A percentile compares a stretch with the other conserved stretches of the same genome.
Conservation (phyloP, 495 filamentous ascomycete species). For the Mycothermus thermophilus region DNA sequence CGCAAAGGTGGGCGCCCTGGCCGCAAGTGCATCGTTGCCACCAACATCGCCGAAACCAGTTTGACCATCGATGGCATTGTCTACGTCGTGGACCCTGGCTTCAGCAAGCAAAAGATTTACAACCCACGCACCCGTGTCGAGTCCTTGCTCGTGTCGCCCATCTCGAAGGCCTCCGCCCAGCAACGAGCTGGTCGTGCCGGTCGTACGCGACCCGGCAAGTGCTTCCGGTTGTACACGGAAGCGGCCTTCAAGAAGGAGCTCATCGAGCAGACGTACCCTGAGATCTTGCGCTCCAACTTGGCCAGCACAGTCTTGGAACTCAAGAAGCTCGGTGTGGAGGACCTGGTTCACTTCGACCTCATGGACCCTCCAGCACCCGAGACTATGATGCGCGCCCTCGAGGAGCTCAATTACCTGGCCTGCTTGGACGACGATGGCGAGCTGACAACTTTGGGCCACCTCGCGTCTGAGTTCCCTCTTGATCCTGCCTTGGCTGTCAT, state of each 20-base stretch:
- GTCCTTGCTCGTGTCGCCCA: slow-evolving; percentile 87
- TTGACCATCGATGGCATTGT: slow-evolving; percentile 99
- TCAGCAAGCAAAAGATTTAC: slow-evolving; percentile 99
- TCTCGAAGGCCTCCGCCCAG: slow-evolving; percentile 96
- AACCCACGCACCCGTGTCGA: slow-evolving; percentile 94
- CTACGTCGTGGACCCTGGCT: slow-evolving; percentile 96
- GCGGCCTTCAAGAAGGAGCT: slow-evolving; percentile 95
- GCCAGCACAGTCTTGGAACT: slow-evolving; percentile 88
- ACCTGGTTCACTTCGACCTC: slow-evolving; percentile 94
- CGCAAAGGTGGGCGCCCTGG: slow-evolving; percentile 70
- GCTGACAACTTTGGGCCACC: slow-evolving; percentile 66
- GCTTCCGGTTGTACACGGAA: slow-evolving; percentile 95
- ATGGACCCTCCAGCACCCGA: slow-evolving; percentile 99
- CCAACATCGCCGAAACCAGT: slow-evolving; percentile 95
- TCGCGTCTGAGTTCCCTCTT: slow-evolving; percentile 91
- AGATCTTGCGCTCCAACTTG: slow-evolving; percentile 88
- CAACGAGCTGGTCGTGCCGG: slow-evolving; percentile 97
- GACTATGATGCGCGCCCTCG: slow-evolving; percentile 94
- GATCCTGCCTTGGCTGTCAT: slow-evolving; percentile 94
- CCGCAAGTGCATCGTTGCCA: slow-evolving; percentile 89
- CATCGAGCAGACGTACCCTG: slow-evolving; percentile 91
- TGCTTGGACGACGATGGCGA: slow-evolving; percentile 95
- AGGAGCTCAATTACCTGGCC: slow-evolving; percentile 94
- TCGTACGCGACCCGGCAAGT: slow-evolving; percentile 94
- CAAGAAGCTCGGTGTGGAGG: slow-evolving; percentile 92